Evolutionary conservation across 2,329 filamentous ascomycete species (phyloP).

Genomic region (Fusarium incarnatum): DNA sequence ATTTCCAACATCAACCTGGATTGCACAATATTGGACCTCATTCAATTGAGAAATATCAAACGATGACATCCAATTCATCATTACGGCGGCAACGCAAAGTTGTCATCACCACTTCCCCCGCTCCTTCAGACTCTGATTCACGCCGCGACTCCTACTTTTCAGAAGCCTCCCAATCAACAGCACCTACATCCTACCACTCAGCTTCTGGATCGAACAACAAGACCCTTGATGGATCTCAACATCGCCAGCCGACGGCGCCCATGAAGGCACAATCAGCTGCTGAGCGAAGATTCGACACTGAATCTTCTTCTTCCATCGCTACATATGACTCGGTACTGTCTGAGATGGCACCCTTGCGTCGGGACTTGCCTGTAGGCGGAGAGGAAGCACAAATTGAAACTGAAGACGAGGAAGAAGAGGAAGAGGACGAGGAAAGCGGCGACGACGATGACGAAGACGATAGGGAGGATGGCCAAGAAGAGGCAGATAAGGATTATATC

Average conservation of each 20-base stretch:
- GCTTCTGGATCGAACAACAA: slow-evolving; percentile 43
- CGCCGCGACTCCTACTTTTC: slow-evolving; percentile 47
- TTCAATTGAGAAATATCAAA: slow-evolving; percentile 13
- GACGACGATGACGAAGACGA: slow-evolving; percentile 53
- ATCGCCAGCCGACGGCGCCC: slow-evolving; percentile 23
- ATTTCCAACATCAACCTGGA: slow-evolving; percentile 10
- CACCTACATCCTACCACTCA: slow-evolving; percentile 46
- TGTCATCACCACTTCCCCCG: slow-evolving; percentile 43
- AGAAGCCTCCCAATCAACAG: slow-evolving; percentile 45
- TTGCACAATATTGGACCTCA: slow-evolving; percentile 1
- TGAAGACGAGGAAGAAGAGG: slow-evolving; percentile 37
- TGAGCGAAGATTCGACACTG: slow-evolving; percentile 36
- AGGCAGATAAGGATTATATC: slow-evolving; percentile 44
- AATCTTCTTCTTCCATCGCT: slow-evolving; percentile 70
- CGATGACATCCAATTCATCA: slow-evolving; percentile 40
- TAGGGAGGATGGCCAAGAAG: slow-evolving; percentile 44
- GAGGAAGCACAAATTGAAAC: slow-evolving; percentile 42
- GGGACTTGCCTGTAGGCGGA: slow-evolving; percentile 40
- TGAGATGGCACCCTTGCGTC: slow-evolving; percentile 44
- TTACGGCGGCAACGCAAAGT: slow-evolving; percentile 44
- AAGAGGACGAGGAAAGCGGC: slow-evolving; percentile 35
- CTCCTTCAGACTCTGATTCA: slow-evolving; percentile 44
- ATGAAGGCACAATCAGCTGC: slow-evolving; percentile 21
- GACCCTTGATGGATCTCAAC: slow-evolving; percentile 19
- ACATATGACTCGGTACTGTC: slow-evolving; percentile 81